These are phyloP conservation scores for Vachellia collinsii DNA, from an alignment of 306 rosid species.

Conservation along the genomic window DNA sequence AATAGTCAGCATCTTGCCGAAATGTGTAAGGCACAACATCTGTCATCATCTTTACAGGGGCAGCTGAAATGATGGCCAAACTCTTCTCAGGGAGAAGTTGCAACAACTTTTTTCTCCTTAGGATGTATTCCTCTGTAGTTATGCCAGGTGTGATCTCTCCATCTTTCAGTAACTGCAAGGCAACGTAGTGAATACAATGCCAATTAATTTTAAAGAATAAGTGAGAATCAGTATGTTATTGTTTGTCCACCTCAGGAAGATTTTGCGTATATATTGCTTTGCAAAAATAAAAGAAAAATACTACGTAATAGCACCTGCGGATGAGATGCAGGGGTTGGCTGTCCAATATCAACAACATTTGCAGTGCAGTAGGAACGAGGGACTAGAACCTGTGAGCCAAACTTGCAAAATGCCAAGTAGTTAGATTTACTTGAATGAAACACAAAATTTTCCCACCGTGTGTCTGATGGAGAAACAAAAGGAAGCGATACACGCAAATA, in stretches of 20 bases:
- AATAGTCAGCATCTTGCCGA: conserved; percentile 91
- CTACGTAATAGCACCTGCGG: conserved; percentile 60
- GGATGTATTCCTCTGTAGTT: conserved; percentile 69
- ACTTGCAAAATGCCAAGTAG: conserved; percentile 28
- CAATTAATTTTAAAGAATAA: conserved; percentile 25
- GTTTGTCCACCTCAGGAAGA: conserved; percentile 2
- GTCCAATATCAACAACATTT: conserved; percentile 72
- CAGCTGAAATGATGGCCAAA: conserved; percentile 89
- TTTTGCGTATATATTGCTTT: background rate
- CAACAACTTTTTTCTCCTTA: conserved; percentile 77
- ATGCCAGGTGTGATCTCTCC: conserved; percentile 91
- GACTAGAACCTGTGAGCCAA: conserved; percentile 53
- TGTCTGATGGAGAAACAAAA: conserved; percentile 7
- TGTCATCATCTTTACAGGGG: conserved; percentile 95
- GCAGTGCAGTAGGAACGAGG: conserved; percentile 54
- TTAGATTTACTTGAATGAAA: conserved; percentile 33
- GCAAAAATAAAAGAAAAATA: background rate
- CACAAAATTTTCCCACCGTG: background rate
- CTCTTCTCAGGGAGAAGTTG: conserved; percentile 85
- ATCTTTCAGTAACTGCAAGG: conserved; percentile 69
- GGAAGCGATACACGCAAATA: background rate
- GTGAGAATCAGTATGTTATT: background rate
- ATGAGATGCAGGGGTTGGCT: conserved; percentile 84
- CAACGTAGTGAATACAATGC: conserved; percentile 10
- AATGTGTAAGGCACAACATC: conserved; percentile 92